Conservation (phyloP, 2,329 filamentous ascomycete genomes). For the Ascochyta rabiei region DNA sequence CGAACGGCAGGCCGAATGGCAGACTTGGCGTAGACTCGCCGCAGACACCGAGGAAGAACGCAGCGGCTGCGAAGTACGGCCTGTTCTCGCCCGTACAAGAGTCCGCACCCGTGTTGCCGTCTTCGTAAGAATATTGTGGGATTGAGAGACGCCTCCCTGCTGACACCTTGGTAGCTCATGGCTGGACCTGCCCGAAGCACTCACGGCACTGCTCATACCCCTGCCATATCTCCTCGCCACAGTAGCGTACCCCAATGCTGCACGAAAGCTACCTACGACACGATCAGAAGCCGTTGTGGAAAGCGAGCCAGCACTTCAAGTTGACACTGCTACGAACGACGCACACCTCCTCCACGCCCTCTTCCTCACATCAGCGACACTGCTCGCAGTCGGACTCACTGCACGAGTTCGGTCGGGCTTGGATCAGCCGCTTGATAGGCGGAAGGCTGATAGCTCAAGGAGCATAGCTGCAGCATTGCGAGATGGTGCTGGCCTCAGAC, state of each 20-base stretch:
- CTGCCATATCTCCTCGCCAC: slow-evolving; percentile 57
- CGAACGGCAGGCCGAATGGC: slow-evolving; percentile 38
- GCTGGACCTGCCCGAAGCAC: slow-evolving; percentile 52
- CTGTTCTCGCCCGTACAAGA: slow-evolving; percentile 47
- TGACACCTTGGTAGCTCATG: slow-evolving; percentile 34
- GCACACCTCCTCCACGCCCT: slow-evolving; percentile 52
- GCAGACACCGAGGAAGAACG: slow-evolving; percentile 15
- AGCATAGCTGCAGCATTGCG: slow-evolving; percentile 11
- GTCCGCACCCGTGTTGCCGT: slow-evolving; percentile 20
- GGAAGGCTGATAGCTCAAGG: slow-evolving; percentile 37
- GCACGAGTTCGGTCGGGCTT: slow-evolving; percentile 40
- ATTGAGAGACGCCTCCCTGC: slow-evolving; percentile 3
- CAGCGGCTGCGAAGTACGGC: slow-evolving; percentile 27
- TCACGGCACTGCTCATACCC: slow-evolving; percentile 58
- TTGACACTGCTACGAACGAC: slow-evolving; percentile 11
- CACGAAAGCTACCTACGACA: slow-evolving; percentile 25
- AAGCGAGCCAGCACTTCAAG: slow-evolving; percentile 17
- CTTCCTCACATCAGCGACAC: slow-evolving; percentile 53
- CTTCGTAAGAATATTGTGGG: slow-evolving; percentile 28
- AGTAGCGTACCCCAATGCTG: slow-evolving; percentile 49
- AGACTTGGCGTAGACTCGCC: slow-evolving; percentile 52
- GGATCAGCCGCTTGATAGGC: slow-evolving; percentile 42
- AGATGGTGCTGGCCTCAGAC: slow-evolving; percentile 19
- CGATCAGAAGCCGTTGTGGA: slow-evolving; percentile 34
- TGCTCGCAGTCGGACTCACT: slow-evolving; percentile 53